Percentiles rank a stretch among this genome's conserved stretches.
These are phyloP conservation scores for Yamadazyma ubonensis DNA, from an alignment of 805 yeast species.

Conservation along the genomic window DNA sequence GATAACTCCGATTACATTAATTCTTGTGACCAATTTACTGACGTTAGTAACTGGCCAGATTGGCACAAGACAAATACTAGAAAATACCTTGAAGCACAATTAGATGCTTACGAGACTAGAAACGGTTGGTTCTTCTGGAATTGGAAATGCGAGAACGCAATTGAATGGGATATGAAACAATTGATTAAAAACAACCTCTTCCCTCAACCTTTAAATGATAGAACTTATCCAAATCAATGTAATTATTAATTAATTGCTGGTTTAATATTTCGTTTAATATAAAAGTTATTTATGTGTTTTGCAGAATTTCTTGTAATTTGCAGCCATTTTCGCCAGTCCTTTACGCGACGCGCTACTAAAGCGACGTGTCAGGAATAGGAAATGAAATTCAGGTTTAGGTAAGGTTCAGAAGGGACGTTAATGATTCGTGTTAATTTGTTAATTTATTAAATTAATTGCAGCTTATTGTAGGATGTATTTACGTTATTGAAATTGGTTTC, in stretches of 20 bases:
- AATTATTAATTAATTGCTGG: conserved; percentile 20
- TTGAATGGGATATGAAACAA: conserved; percentile 82
- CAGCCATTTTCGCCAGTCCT: no score
- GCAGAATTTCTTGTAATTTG: no score
- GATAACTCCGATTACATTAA: conserved; percentile 49
- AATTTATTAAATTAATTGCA: no score
- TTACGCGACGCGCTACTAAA: no score
- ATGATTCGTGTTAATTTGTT: no score
- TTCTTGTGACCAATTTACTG: conserved; percentile 49
- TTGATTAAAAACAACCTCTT: conserved; percentile 59
- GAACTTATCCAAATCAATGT: conserved; percentile 74
- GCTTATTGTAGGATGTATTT: no score
- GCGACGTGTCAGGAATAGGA: no score
- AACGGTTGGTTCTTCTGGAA: conserved; percentile 94
- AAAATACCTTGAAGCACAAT: conserved; percentile 80
- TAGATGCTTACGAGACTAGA: conserved; percentile 71
- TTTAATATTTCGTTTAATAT: no score
- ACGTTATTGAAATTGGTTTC: no score
- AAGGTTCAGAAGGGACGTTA: no score
- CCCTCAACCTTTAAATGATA: conserved; percentile 75
- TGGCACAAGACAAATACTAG: conserved; percentile 59
- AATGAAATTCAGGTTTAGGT: no score
- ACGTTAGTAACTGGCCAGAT: conserved; percentile 52
- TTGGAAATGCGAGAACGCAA: conserved; percentile 80
- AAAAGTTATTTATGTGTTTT: no score